Conservation (phyloP, 345 rosid species). For the Isatis tinctoria region DNA sequence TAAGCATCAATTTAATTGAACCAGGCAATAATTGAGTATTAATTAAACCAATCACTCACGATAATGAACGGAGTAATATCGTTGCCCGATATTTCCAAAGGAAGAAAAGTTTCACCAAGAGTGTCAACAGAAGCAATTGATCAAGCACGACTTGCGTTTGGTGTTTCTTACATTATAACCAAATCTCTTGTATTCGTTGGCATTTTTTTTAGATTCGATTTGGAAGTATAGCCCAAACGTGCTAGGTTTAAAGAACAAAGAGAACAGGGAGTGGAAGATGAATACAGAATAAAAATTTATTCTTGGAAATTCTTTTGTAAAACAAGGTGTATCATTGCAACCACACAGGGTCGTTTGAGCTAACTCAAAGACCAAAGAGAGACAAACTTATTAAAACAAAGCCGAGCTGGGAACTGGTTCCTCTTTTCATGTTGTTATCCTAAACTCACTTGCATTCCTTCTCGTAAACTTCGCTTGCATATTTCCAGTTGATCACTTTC, state of each 20-base stretch:
- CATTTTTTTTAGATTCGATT: not conserved
- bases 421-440: not conserved
- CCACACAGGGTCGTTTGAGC: conserved; percentile 17
- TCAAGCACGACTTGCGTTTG: not conserved
- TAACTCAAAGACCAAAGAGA: conserved; percentile 15
- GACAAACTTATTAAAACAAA: conserved; percentile 2
- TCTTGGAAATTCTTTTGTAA: not conserved
- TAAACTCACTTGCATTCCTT: conserved; percentile 44
- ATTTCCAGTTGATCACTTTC: conserved; percentile 92
- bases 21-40: not conserved
- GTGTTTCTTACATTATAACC: not conserved
- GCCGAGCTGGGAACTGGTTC: conserved; percentile 3
- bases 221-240: not conserved
- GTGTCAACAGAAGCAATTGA: not conserved
- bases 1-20: too few species aligned
- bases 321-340: not conserved
- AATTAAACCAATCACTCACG: too few species aligned
- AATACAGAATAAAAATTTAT: not conserved
- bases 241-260: not conserved
- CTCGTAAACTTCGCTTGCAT: conserved; percentile 60
- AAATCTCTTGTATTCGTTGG: not conserved
- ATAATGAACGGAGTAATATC: not conserved
- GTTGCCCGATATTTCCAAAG: not conserved
- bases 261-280: not conserved
- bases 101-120: not conserved